Base-by-base conservation (phyloP, 768 basidiomycete genomes). In the Lactarius sanguifluus region DNA sequence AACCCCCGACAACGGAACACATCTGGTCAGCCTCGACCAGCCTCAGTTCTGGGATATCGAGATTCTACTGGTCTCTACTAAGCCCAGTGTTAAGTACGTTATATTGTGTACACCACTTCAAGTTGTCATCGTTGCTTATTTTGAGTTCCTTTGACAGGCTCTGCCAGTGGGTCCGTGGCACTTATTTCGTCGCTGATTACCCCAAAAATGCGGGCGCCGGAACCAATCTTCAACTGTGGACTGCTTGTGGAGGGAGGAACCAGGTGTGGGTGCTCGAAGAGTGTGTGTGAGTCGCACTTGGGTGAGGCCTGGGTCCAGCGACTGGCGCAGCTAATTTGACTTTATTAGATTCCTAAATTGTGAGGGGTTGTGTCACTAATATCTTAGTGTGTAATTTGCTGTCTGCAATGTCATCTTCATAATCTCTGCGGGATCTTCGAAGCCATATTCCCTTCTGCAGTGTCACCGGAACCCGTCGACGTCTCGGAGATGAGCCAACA, bases 181-280 rank as follows among this genome's bases (percentile, higher is more conserved):
- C 54, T 2, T 7, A 1, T 55, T 10, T 55, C 9, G 54, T 55
- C 3, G 54, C 15, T 6, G 54, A 55, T 18, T 60, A 9, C n/a
- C 41, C 59, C 2, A 4, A 10, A 16, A 2, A 50, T 2, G 23
- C 6, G 43, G 20, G 28, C 18, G 43, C 20, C n/a, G n/a, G 9
- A 12, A 9, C 45, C 10, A 3, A 15, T 50, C 6, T 59, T 28
- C 20, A 45, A 23, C 9, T n/a, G 30, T 50, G 59, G 32, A 32
- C 12, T 15, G 30, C 1, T 34, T 9, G 8, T 6, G n/a, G 13
- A 3, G 59, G 30, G 50, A 34, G 15, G 41, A 50, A 50, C n/a
- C 47, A 50, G 47, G 9, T 47, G 6, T 60, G 59, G 59, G 32
- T 16, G 28, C 28, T 60, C 32, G 59, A 60, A 23, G 59, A 60